phyloP scores from a whole-genome alignment of 164 flowering plant genomes.

The Sedum album region DNA sequence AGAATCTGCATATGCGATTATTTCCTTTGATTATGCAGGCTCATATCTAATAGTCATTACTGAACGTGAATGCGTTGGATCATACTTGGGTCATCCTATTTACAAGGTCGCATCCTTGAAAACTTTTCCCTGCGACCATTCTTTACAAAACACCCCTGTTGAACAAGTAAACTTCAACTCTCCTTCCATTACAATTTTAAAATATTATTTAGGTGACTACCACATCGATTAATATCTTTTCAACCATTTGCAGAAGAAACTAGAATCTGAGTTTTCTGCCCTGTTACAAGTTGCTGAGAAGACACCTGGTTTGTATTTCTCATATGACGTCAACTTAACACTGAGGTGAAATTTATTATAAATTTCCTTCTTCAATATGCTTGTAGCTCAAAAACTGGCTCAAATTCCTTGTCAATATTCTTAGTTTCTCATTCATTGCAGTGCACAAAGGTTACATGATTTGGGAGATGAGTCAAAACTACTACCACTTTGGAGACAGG shows the following conservation, averaged over 20 bases:
- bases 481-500: conserved; percentile 99
- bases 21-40: conserved; percentile 28
- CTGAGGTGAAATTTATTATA: conserved; percentile 42
- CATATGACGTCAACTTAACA: conserved; percentile 82
- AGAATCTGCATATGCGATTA: background rate
- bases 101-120: conserved; percentile 68
- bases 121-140: conserved; percentile 73
- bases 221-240: conserved; percentile 2
- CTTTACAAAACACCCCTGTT: conserved; percentile 48
- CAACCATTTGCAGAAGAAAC: conserved; percentile 58
- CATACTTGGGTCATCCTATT: conserved; percentile 83
- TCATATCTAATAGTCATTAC: conserved; percentile 72
- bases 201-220: background rate
- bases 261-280: conserved; percentile 73
- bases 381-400: background rate
- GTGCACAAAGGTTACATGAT: conserved; percentile 72
- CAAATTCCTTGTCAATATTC: background rate
- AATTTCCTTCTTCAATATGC: background rate
- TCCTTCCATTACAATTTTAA: background rate
- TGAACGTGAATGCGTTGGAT: conserved; percentile 74
- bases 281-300: conserved; percentile 77
- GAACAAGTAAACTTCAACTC: conserved; percentile 52
- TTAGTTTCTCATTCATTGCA: conserved; percentile 18
- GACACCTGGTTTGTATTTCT: conserved; percentile 80
- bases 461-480: conserved; percentile 78